Evolutionary conservation across 495 filamentous ascomycete genomes (phyloP).

Genomic region (Aspergillus avenaceus): DNA sequence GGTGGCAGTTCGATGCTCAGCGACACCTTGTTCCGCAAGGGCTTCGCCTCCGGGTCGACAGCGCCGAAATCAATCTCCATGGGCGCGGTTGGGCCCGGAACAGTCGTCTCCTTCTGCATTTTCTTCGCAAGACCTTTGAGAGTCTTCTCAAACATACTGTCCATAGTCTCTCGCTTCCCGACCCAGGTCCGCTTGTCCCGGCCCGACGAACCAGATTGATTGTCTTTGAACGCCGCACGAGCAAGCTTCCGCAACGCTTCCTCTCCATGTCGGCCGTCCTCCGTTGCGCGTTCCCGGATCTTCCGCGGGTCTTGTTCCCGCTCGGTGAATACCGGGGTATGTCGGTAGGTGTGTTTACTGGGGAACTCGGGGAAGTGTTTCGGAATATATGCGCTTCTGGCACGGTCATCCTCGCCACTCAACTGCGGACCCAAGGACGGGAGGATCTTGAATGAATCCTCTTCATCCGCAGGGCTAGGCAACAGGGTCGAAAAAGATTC

Average conservation of each 20-base stretch:
- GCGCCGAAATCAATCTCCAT: conserved; percentile 35
- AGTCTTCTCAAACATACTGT: conserved; percentile 49
- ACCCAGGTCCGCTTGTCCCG: conserved; percentile 44
- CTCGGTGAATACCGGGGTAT: conserved; percentile 60
- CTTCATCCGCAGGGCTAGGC: conserved; percentile 46
- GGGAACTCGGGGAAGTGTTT: conserved; percentile 67
- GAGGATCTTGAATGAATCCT: conserved; percentile 27
- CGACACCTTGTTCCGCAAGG: conserved; percentile 20
- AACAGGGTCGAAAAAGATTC: conserved; percentile 31
- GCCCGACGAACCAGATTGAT: conserved; percentile 30
- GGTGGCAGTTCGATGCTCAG: conserved; percentile 41
- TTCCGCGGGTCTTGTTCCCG: conserved; percentile 65
- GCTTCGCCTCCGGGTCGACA: conserved; percentile 24
- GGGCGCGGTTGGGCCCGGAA: conserved; percentile 9
- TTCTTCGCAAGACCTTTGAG: conserved; percentile 36
- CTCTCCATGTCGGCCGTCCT: conserved; percentile 70
- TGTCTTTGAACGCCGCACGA: conserved; percentile 44
- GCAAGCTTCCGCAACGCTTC: conserved; percentile 67
- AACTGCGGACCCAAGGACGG: conserved; percentile 53
- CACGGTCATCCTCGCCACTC: conserved; percentile 47
- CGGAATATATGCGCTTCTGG: conserved; percentile 53
- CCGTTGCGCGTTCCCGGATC: conserved; percentile 68
- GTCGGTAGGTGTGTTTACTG: conserved; percentile 67
- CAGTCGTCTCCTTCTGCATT: conserved; percentile 19
- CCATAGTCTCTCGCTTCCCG: conserved; percentile 38